Percentiles rank a stretch among this genome's conserved stretches.
Evolutionary conservation across 345 rosid species (phyloP).

Genomic region (Bruguiera parviflora): DNA sequence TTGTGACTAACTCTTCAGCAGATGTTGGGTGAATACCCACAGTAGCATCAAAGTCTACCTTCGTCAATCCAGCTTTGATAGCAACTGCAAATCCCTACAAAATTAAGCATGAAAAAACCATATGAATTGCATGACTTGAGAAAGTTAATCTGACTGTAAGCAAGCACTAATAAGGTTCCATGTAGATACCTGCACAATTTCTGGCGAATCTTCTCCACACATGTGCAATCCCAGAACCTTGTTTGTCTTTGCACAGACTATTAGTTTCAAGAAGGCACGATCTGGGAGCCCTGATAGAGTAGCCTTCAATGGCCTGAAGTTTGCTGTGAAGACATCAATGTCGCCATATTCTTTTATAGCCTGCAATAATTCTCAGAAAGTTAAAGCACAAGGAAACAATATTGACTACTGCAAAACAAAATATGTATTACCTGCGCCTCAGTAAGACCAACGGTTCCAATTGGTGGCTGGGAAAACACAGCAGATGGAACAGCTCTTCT

Average conservation of each 20-base stretch:
- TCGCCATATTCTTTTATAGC: slow-evolving; percentile 73
- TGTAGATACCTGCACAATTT: slow-evolving; percentile 66
- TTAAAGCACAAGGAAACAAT: slow-evolving; percentile 17
- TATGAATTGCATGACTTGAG: neutral
- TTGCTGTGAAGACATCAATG: slow-evolving; percentile 75
- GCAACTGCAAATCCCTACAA: slow-evolving; percentile 93
- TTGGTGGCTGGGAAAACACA: slow-evolving; percentile 95
- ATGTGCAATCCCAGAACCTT: slow-evolving; percentile 80
- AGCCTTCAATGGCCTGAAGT: slow-evolving; percentile 88
- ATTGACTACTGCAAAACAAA: slow-evolving; percentile 1
- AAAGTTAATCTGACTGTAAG: neutral
- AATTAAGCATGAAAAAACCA: slow-evolving; percentile 9
- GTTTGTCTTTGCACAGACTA: slow-evolving; percentile 71
- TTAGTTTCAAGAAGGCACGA: slow-evolving; percentile 76
- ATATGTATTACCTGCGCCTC: slow-evolving; percentile 73
- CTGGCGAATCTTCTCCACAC: slow-evolving; percentile 94
- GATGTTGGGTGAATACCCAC: slow-evolving; percentile 92
- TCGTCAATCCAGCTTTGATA: slow-evolving; percentile 86
- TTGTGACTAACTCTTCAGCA: slow-evolving; percentile 88
- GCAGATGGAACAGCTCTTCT: slow-evolving; percentile 88
- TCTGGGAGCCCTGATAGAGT: slow-evolving; percentile 96
- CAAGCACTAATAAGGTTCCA: neutral
- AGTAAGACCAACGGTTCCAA: slow-evolving; percentile 86
- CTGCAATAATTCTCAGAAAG: slow-evolving; percentile 39
- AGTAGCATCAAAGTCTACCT: slow-evolving; percentile 81